Evolutionary conservation across 2,329 filamentous ascomycete genomes (phyloP), one percentile per base, ranked within the genome.

Genomic region (Dactylonectria estremocensis): DNA sequence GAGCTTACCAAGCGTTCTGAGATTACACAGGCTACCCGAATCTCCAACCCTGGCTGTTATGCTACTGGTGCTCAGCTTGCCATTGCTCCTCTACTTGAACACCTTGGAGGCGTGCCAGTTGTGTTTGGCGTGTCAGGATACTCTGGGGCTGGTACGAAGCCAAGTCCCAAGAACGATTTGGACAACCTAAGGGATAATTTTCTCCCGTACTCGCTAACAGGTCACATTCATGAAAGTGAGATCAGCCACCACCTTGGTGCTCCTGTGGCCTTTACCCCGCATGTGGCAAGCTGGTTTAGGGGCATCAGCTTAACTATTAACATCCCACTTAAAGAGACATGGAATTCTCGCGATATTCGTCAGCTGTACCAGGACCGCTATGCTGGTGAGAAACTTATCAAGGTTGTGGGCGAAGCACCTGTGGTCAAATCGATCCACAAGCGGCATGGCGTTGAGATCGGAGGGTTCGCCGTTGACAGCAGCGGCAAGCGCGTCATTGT

Each of bases 321-420:
- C 78, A 93, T 98, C 56, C 95, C 95, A 13, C 87, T 99, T 9
- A 92, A 92, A 77, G 88, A 95, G 82, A 88, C 90, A 68, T 97
- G 98, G 93, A 93, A 91, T 3, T 95, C 93, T 48, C 92, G 96
- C 59, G 95, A 98, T 79, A 94, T 99, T 74, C 91, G 96, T 69
- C 94, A 97, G 78, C 86, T 98, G 66, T 99, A 97, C 86, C 95
- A 98, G 83, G 95, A 98, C 76, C 90, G 95, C 24, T 99, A 97
- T 78, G 95, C 95, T 6, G 95, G 95, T 57, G 96, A 98, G 88
- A 95, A 95, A 83, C 90, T 99, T 16, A 92, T 99, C 79, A 97
- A 96, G 87, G 90, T 98, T 20, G 89, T 93, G 5, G 95, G 95
- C 61, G 95, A 98, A 81, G 89, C 93, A 0, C 96, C 95, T 3